phyloP scores from a whole-genome alignment of 768 basidiomycete genomes.

The Auricularia sp. region DNA sequence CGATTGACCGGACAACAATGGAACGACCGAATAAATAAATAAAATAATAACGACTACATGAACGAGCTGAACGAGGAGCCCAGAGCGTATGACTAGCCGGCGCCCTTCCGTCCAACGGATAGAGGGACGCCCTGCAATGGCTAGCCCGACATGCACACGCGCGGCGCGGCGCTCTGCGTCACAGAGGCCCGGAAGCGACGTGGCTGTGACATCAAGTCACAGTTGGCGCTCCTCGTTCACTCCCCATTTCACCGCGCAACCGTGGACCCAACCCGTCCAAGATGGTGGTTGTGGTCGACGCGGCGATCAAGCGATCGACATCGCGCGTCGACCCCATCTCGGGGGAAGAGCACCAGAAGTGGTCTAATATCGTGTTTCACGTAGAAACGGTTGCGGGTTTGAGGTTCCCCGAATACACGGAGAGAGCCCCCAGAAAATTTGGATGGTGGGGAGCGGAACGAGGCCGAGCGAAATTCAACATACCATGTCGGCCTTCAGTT shows the following conservation, averaged over 20 bases:
- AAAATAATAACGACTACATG: conserved; percentile 1
- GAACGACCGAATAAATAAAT: conserved; percentile 4
- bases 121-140: conserved; percentile 14
- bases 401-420: conserved; percentile 86
- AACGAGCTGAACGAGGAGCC: conserved; percentile 22
- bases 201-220: conserved; percentile 27
- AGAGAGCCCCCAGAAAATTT: conserved; percentile 98
- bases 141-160: conserved; percentile 26
- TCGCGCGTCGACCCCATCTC: conserved; percentile 65
- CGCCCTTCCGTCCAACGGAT: neutral
- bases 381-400: conserved; percentile 70
- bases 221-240: conserved; percentile 91
- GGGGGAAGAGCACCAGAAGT: conserved; percentile 78
- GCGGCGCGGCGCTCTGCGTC: conserved; percentile 55
- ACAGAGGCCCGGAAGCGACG: conserved; percentile 47
- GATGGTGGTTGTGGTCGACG: conserved; percentile 38
- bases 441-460: conserved; percentile 88
- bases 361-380: conserved; percentile 41
- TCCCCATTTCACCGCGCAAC: conserved; percentile 94
- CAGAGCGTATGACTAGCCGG: conserved; percentile 7
- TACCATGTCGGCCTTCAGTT: conserved; percentile 94
- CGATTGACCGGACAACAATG: neutral
- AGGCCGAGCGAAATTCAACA: conserved; percentile 76
- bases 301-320: conserved; percentile 94
- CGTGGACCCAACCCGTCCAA: conserved; percentile 63